These are phyloP conservation scores for Aspergillus glaucus DNA, from an alignment of 2,329 filamentous ascomycete genomes.

Conservation along the genomic window DNA sequence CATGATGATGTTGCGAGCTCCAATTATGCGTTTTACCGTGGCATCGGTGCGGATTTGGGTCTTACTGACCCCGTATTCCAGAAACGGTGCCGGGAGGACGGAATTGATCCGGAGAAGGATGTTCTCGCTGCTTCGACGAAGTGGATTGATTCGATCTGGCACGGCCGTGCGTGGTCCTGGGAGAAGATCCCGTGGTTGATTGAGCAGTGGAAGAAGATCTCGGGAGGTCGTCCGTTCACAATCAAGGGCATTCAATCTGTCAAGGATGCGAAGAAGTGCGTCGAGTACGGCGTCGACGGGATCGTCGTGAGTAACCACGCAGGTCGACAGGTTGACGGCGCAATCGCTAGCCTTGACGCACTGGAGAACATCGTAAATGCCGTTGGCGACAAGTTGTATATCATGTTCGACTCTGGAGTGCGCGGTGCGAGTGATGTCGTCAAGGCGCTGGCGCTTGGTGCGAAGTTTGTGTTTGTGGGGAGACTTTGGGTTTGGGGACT, in stretches of 20 bases:
- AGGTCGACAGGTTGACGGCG: conserved; percentile 59
- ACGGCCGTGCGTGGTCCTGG: conserved; percentile 59
- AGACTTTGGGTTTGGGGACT: conserved; percentile 57
- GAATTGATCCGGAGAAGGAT: conserved; percentile 49
- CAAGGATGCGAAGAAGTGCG: conserved; percentile 55
- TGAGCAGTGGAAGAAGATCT: conserved; percentile 50
- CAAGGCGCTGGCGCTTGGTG: conserved; percentile 57
- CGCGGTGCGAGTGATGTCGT: conserved; percentile 53
- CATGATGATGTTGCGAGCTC: conserved; percentile 51
- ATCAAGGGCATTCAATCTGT: conserved; percentile 67
- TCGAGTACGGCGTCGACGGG: conserved; percentile 57
- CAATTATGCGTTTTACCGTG: conserved; percentile 60
- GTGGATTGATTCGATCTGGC: conserved; percentile 63
- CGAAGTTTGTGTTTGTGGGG: conserved; percentile 58
- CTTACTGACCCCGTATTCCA: conserved; percentile 56
- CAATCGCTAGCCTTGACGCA: conserved; percentile 54
- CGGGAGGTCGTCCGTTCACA: conserved; percentile 52
- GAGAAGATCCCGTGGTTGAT: conserved; percentile 61
- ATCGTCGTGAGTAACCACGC: conserved; percentile 68
- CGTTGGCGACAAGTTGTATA: conserved; percentile 45
- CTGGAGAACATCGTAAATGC: conserved; percentile 53
- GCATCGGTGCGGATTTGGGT: conserved; percentile 52
- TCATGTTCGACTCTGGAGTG: conserved; percentile 58
- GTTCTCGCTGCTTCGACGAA: conserved; percentile 51
- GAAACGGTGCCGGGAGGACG: conserved; percentile 44